Conservation (phyloP, 1,284 basidiomycete genomes). For the Mycosarcoma maydis region DNA sequence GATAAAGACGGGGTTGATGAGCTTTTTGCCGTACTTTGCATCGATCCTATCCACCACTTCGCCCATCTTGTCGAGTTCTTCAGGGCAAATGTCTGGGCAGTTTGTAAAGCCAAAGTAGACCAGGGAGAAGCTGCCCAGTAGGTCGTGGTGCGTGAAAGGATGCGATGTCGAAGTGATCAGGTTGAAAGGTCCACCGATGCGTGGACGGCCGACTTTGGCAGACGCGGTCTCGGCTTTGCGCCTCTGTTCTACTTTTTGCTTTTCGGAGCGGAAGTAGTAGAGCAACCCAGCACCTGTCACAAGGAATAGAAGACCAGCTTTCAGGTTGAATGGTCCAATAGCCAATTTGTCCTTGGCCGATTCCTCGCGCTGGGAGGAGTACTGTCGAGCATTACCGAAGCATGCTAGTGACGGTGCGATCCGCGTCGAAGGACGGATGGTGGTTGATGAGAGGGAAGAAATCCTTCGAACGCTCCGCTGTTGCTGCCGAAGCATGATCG, state of each 20-base stretch:
- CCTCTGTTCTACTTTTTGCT: constrained; percentile 68
- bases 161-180: constrained; percentile 57
- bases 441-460: constrained; percentile 6
- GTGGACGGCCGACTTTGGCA: constrained; percentile 72
- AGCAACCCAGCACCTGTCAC: constrained; percentile 82
- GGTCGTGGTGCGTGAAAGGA: constrained; percentile 81
- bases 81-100: constrained; percentile 96
- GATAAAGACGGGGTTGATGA: constrained; percentile 81
- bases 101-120: constrained; percentile 79
- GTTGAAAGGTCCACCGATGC: constrained; percentile 88
- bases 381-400: constrained; percentile 1
- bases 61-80: constrained; percentile 96
- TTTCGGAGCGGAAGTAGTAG: constrained; percentile 89
- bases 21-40: constrained; percentile 68
- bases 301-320: constrained; percentile 83
- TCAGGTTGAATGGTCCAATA: constrained; percentile 79
- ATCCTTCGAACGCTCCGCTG: constrained; percentile 7
- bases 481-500: constrained; percentile 11
- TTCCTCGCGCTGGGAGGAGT: constrained; percentile 34
- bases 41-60: constrained; percentile 80
- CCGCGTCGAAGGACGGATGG: constrained; percentile 2
- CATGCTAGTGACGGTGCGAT: background rate
- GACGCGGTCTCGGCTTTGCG: constrained; percentile 46
- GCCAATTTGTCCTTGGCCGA: constrained; percentile 45
- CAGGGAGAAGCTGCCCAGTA: constrained; percentile 80